Conservation (phyloP, 352 stramenopile genomes). For the Pythium pectinolyticum region DNA sequence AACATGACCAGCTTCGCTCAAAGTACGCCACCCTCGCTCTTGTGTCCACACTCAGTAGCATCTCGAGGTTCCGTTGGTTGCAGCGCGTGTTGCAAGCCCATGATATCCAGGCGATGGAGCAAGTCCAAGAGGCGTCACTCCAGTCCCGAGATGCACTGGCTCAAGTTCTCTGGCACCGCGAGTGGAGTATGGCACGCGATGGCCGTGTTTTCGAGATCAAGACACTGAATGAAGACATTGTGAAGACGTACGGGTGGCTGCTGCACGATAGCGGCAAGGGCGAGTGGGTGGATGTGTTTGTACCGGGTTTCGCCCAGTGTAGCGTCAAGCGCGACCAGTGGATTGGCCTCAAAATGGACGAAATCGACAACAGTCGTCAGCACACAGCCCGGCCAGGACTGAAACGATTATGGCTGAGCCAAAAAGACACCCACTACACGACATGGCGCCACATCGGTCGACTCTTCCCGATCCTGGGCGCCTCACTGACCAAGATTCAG, state of each 20-base stretch:
- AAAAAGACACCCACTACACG: too few relatives aligned
- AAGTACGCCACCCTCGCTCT: conserved; percentile 11
- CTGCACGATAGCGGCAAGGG: conserved; percentile 27
- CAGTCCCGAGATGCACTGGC: background rate
- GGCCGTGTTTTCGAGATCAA: background rate
- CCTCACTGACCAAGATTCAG: background rate
- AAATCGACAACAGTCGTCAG: background rate
- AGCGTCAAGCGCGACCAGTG: conserved; percentile 21
- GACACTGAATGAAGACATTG: background rate
- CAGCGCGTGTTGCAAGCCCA: background rate
- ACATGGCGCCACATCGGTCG: too few relatives aligned
- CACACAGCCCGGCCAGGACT: too few relatives aligned
- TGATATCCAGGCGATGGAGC: background rate
- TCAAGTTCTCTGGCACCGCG: background rate
- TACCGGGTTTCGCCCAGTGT: conserved; percentile 35
- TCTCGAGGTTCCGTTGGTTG: background rate
- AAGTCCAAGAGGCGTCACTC: background rate
- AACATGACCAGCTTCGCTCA: background rate
- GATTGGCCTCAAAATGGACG: background rate
- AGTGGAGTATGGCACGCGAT: background rate
- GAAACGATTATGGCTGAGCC: too few relatives aligned
- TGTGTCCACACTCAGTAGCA: background rate
- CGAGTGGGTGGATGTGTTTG: conserved; percentile 33
- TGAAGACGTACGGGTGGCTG: conserved; percentile 12
- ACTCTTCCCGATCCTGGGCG: background rate